phyloP scores from a whole-genome alignment of 2,329 filamentous ascomycete genomes.

The Trichoderma gracile region DNA sequence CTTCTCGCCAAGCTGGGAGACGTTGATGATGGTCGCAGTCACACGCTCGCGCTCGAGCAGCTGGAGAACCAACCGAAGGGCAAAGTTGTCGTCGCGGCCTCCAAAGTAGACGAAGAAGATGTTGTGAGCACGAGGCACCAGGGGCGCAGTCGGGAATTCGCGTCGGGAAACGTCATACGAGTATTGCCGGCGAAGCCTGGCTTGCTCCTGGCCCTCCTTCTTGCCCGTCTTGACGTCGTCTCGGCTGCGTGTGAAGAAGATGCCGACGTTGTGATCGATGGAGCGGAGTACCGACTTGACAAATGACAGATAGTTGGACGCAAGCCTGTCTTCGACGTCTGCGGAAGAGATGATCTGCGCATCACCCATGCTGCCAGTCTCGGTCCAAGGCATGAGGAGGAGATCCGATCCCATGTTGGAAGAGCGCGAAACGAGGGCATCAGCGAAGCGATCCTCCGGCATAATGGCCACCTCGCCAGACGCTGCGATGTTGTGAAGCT shows the following conservation, averaged over 20 bases:
- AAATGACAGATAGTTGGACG: constrained; percentile 67
- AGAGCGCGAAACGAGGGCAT: constrained; percentile 71
- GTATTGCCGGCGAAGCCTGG: constrained; percentile 50
- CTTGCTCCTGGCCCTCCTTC: constrained; percentile 36
- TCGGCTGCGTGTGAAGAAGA: constrained; percentile 69
- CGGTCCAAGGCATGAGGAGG: constrained; percentile 86
- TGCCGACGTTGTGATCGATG: constrained; percentile 70
- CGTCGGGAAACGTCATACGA: constrained; percentile 59
- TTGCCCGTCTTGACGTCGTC: constrained; percentile 44
- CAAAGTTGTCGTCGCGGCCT: constrained; percentile 76
- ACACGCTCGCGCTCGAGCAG: constrained; percentile 77
- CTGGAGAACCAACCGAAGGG: constrained; percentile 79
- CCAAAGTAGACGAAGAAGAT: constrained; percentile 88
- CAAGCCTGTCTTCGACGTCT: constrained; percentile 41
- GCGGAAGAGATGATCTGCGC: constrained; percentile 34
- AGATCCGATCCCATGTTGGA: constrained; percentile 70
- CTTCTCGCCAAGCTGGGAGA: constrained; percentile 2
- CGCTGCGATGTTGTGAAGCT: constrained; percentile 78
- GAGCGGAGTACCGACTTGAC: constrained; percentile 67
- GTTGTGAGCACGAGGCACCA: constrained; percentile 72
- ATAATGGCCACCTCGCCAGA: constrained; percentile 80
- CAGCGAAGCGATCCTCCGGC: constrained; percentile 74
- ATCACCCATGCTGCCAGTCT: constrained; percentile 75
- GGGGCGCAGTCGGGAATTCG: constrained; percentile 59
- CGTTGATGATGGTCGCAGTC: constrained; percentile 69